Conservation (phyloP, 2,329 filamentous ascomycete species). For the Aspergillus quadrilineatus region DNA sequence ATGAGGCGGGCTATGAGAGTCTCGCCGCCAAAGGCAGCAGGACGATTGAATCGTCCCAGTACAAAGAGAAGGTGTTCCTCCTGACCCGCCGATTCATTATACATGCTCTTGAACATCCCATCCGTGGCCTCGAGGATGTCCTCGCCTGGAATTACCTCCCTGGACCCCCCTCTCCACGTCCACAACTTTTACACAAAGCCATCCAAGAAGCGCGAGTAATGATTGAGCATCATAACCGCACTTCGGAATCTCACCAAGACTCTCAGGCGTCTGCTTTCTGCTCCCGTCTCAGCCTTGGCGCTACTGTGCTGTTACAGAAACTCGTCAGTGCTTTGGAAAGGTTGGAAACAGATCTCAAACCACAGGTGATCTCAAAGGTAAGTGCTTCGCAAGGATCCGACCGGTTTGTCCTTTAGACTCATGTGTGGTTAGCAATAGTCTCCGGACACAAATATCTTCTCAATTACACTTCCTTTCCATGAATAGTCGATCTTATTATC, state of each 20-base stretch:
- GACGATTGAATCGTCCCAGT: conserved; percentile 48
- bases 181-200: conserved; percentile 24
- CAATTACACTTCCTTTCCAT: not conserved
- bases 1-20: conserved; percentile 62
- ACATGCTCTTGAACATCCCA: conserved; percentile 43
- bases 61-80: conserved; percentile 57
- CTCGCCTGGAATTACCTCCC: conserved; percentile 53
- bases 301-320: conserved; percentile 33
- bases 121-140: conserved; percentile 52
- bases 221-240: conserved; percentile 29
- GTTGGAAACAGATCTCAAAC: conserved; percentile 13
- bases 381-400: not conserved
- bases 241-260: conserved; percentile 19
- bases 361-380: not conserved
- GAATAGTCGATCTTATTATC: not conserved
- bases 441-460: not conserved
- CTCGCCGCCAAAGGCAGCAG: conserved; percentile 49
- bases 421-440: not conserved
- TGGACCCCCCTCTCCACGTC: conserved; percentile 15
- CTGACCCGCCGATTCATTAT: conserved; percentile 53
- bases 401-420: not conserved
- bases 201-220: conserved; percentile 28
- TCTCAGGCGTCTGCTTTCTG: conserved; percentile 29
- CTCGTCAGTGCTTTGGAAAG: conserved; percentile 28
- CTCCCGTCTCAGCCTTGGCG: conserved; percentile 33